Evolutionary conservation across 306 rosid genomes (phyloP).

Genomic region (Cicer arietinum): DNA sequence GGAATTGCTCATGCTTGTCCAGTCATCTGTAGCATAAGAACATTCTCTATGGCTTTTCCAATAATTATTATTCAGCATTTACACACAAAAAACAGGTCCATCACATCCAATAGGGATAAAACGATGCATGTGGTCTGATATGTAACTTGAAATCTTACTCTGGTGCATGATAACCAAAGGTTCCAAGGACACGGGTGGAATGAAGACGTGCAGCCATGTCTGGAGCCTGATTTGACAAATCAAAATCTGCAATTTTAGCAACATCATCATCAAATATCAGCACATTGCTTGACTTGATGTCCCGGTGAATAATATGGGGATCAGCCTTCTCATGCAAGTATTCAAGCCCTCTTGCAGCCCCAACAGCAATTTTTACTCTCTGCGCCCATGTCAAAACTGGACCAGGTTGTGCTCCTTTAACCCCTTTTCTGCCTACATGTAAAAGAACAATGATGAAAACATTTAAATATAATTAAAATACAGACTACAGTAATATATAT

Average conservation of each 20-base stretch:
- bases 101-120: constrained; percentile 28
- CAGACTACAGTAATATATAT: constrained; percentile 22
- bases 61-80: constrained; percentile 32
- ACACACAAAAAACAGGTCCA: constrained; percentile 12
- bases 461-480: background rate
- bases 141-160: constrained; percentile 67
- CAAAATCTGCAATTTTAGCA: constrained; percentile 95
- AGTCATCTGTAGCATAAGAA: constrained; percentile 32
- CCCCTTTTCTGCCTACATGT: constrained; percentile 89
- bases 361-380: constrained; percentile 94
- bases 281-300: constrained; percentile 95
- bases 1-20: constrained; percentile 4
- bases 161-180: constrained; percentile 97
- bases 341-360: constrained; percentile 96
- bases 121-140: constrained; percentile 12
- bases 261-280: constrained; percentile 86
- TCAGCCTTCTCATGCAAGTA: constrained; percentile 89
- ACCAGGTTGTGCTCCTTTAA: constrained; percentile 75
- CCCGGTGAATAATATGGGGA: constrained; percentile 88
- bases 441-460: constrained; percentile 28
- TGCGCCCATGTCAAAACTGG: constrained; percentile 93
- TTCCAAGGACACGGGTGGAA: constrained; percentile 96
- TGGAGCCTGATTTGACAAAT: constrained; percentile 97
- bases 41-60: constrained; percentile 31
- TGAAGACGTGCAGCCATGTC: constrained; percentile 99